Conservation (phyloP, 345 rosid species). For the Leavenworthia alabamica region DNA sequence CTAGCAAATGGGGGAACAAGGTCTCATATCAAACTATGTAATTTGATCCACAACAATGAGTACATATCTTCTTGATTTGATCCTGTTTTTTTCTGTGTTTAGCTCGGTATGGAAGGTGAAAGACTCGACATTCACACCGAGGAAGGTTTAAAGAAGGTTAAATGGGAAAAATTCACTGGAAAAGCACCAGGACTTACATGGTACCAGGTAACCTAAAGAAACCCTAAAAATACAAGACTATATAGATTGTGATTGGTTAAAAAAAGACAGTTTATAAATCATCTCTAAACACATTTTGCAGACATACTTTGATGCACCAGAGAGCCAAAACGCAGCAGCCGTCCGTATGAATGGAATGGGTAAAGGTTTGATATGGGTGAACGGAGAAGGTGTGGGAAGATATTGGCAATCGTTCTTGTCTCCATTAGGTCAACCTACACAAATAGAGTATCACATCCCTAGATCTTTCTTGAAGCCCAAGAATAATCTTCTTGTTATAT, state of each 20-base stretch:
- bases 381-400: slow-evolving; percentile 77
- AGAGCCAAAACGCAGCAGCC: slow-evolving; percentile 50
- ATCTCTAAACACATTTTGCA: slow-evolving; percentile 14
- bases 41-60: not conserved
- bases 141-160: slow-evolving; percentile 40
- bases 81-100: not conserved
- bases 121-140: slow-evolving; percentile 32
- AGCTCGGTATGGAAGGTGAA: slow-evolving; percentile 70
- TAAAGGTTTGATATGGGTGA: slow-evolving; percentile 83
- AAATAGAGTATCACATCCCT: slow-evolving; percentile 81
- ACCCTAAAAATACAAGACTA: not conserved
- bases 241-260: not conserved
- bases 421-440: slow-evolving; percentile 61
- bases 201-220: slow-evolving; percentile 59
- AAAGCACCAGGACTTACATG: slow-evolving; percentile 47
- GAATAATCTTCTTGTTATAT: slow-evolving; percentile 53
- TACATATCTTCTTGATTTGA: not conserved
- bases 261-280: no score
- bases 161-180: slow-evolving; percentile 37
- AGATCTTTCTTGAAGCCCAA: slow-evolving; percentile 61
- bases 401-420: slow-evolving; percentile 72
- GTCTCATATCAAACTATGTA: slow-evolving; percentile 21
- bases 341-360: slow-evolving; percentile 56
- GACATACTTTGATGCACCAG: slow-evolving; percentile 67
- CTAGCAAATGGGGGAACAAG: slow-evolving; percentile 70